Conservation (phyloP, 345 rosid genomes). For the Diplotaxis tenuifolia region DNA sequence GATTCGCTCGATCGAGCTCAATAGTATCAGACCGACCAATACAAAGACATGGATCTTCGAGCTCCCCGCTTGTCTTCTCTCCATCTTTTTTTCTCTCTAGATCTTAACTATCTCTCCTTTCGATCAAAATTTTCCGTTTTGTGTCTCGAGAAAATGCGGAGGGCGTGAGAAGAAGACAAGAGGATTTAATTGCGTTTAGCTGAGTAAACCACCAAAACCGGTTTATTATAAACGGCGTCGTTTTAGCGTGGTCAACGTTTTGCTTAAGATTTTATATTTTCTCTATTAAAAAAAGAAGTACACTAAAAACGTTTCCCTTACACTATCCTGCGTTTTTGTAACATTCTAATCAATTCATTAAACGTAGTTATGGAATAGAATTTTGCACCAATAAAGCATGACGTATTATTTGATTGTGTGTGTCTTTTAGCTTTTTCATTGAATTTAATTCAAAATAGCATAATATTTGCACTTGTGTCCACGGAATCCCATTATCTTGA, state of each 20-base stretch:
- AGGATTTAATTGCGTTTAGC: background rate
- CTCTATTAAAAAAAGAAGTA: no score
- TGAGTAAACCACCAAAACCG: slow-evolving; percentile 23
- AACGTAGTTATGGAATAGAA: no score
- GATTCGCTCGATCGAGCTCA: slow-evolving; percentile 43
- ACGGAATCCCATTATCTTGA: no score
- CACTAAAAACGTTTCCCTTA: no score
- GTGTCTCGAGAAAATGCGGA: slow-evolving; percentile 17
- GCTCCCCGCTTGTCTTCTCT: slow-evolving; percentile 32
- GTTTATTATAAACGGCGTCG: background rate
- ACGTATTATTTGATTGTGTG: no score
- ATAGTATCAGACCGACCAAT: slow-evolving; percentile 38
- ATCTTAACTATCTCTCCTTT: slow-evolving; percentile 18
- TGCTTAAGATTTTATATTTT: no score
- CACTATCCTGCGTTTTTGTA: no score
- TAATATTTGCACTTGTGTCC: no score
- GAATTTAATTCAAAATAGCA: no score
- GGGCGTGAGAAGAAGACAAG: slow-evolving; percentile 15
- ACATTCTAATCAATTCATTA: no score
- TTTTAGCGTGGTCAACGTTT: slow-evolving; percentile 7
- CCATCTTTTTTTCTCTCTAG: slow-evolving; percentile 43
- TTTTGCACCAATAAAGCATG: no score
- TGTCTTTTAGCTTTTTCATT: no score
- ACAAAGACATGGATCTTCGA: slow-evolving; percentile 35
- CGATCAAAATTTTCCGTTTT: slow-evolving; percentile 16